Conservation (phyloP, 1,284 basidiomycete species). For the Rhizoctonia solani region DNA sequence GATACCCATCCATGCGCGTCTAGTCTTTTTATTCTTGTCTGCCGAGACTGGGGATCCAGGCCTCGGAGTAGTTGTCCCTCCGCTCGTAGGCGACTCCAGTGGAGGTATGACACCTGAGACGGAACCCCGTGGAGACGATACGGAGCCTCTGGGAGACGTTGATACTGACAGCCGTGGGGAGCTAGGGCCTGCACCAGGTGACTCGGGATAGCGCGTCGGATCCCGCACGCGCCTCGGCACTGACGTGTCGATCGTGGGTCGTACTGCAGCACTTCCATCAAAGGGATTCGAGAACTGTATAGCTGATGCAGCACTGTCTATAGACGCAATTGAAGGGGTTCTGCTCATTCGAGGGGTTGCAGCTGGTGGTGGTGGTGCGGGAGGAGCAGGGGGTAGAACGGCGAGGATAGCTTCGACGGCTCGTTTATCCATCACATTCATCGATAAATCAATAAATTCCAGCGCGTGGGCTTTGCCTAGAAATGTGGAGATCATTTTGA, state of each 20-base stretch:
- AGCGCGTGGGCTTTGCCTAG: conserved; percentile 65
- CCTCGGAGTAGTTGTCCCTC: conserved; percentile 1
- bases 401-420: conserved; percentile 80
- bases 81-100: background rate
- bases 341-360: conserved; percentile 11
- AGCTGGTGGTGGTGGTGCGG: conserved; percentile 32
- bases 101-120: background rate
- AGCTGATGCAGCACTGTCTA: conserved; percentile 1
- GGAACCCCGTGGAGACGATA: conserved; percentile 18
- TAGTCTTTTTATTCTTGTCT: conserved; percentile 37
- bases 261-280: background rate
- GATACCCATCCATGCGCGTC: conserved; percentile 70
- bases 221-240: conserved; percentile 23
- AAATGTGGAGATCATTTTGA: conserved; percentile 78
- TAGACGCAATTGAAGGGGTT: conserved; percentile 18
- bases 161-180: conserved; percentile 15
- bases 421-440: conserved; percentile 83
- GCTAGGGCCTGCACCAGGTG: conserved; percentile 27
- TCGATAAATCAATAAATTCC: conserved; percentile 87
- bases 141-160: conserved; percentile 7
- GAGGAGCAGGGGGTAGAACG: conserved; percentile 61
- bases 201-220: conserved; percentile 29
- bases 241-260: conserved; percentile 19
- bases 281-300: conserved; percentile 31
- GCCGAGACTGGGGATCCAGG: background rate